phyloP scores from a whole-genome alignment of 176 grass and related monocot species.

The Paspalum notatum region DNA sequence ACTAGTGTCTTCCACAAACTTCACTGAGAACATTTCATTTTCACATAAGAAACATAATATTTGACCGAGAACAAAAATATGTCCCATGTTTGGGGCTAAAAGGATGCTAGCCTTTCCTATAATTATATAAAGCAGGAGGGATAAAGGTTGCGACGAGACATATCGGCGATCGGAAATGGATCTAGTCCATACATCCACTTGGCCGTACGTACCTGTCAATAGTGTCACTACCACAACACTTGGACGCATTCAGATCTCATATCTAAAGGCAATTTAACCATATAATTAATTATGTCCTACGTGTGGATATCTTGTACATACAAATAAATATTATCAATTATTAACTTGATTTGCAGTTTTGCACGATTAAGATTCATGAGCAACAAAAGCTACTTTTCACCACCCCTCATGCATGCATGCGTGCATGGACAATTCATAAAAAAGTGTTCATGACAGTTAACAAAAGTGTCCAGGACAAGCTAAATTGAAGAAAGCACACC shows the following conservation, averaged over 20 bases:
- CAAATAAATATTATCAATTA: neutral
- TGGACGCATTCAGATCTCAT: conserved; percentile 29
- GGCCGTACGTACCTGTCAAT: conserved; percentile 24
- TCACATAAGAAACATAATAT: no score
- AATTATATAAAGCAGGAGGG: no score
- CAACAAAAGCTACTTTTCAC: no score
- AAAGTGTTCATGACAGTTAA: no score
- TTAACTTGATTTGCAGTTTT: neutral
- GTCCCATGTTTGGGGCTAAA: no score
- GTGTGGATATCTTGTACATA: neutral
- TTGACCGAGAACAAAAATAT: no score
- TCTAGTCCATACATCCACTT: conserved; percentile 7
- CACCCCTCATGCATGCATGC: no score
- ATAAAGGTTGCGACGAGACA: neutral
- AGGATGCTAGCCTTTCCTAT: no score
- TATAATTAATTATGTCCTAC: neutral
- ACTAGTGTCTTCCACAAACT: no score
- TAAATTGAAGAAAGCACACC: neutral
- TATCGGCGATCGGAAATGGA: neutral
- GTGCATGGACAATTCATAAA: no score
- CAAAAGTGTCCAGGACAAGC: no score
- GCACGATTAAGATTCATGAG: neutral
- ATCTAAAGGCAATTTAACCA: neutral
- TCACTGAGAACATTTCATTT: no score
- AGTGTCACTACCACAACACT: conserved; percentile 20